phyloP scores from a whole-genome alignment of 164 flowering plant species.

The Nymphaea colorata region DNA sequence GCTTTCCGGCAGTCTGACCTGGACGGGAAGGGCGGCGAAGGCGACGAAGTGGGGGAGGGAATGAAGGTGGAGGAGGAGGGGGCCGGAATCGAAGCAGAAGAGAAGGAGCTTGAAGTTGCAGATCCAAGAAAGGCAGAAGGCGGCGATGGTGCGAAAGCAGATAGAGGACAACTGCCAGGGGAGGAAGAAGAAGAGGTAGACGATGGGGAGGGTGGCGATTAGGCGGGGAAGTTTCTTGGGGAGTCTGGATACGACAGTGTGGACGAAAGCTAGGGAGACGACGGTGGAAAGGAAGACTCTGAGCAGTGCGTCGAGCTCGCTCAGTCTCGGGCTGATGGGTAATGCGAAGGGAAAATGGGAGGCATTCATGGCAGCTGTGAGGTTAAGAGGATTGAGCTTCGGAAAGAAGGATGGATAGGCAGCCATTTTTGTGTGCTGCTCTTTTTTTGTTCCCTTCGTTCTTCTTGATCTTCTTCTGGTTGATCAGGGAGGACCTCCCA shows the following conservation, averaged over 20 bases:
- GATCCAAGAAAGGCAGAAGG: conserved; percentile 44
- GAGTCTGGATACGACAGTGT: conserved; percentile 14
- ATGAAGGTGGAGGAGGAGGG: conserved; percentile 2
- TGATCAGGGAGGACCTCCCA: not conserved
- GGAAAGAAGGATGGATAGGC: no score
- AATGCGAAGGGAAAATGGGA: no score
- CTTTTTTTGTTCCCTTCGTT: not conserved
- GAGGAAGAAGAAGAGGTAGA: conserved; percentile 28
- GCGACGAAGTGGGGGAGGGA: conserved; percentile 7
- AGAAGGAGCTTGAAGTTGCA: conserved; percentile 33
- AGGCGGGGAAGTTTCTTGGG: conserved; percentile 28
- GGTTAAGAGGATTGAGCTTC: no score
- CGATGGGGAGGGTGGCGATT: conserved; percentile 24
- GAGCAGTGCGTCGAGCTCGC: conserved; percentile 22
- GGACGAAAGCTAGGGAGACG: conserved; percentile 26
- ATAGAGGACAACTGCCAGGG: conserved; percentile 27
- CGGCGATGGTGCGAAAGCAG: conserved; percentile 18
- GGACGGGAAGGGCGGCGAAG: conserved; percentile 14
- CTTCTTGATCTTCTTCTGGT: not conserved
- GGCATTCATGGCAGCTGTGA: no score
- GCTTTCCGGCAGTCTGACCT: conserved; percentile 1
- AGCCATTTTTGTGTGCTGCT: not conserved
- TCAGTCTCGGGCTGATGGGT: no score
- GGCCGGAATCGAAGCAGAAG: conserved; percentile 14
- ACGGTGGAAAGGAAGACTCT: conserved; percentile 25